A percentile compares a stretch with the other conserved stretches of the same genome.
Evolutionary conservation across 345 rosid species (phyloP).

Genomic region (Populus euphratica): DNA sequence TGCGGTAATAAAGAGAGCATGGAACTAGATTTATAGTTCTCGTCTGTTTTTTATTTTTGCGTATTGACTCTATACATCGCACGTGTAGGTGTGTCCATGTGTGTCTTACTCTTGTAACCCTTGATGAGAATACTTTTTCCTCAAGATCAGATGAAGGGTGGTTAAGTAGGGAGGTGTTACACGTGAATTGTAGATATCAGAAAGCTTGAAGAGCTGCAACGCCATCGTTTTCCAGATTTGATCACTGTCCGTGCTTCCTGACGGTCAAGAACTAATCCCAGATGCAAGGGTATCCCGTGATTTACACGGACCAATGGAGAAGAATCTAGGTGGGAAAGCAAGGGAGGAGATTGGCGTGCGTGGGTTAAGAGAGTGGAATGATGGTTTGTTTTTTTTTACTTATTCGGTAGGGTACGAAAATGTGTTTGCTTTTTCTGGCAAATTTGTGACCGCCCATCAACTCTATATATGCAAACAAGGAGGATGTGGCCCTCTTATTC

Average conservation of each 20-base stretch:
- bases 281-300: not conserved
- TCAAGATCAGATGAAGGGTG: not conserved
- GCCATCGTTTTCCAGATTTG: conserved; percentile 20
- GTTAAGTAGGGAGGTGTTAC: not conserved
- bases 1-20: not conserved
- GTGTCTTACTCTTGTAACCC: not conserved
- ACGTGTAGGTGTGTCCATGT: not conserved
- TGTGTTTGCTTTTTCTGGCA: conserved; percentile 14
- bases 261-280: not conserved
- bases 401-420: not conserved
- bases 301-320: not conserved
- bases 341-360: not conserved
- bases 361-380: not conserved
- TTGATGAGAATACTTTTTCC: not conserved
- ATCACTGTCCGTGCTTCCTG: not conserved
- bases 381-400: not conserved
- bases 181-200: not conserved
- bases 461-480: not conserved
- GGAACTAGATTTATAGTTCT: not conserved
- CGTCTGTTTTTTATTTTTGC: not conserved
- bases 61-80: not conserved
- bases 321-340: not conserved
- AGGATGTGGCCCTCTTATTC: not conserved
- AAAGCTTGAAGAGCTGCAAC: conserved; percentile 5
- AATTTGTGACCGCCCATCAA: conserved; percentile 5